These are phyloP conservation scores for Pterocarpus macrocarpus DNA, from an alignment of 306 rosid genomes.

Conservation along the genomic window DNA sequence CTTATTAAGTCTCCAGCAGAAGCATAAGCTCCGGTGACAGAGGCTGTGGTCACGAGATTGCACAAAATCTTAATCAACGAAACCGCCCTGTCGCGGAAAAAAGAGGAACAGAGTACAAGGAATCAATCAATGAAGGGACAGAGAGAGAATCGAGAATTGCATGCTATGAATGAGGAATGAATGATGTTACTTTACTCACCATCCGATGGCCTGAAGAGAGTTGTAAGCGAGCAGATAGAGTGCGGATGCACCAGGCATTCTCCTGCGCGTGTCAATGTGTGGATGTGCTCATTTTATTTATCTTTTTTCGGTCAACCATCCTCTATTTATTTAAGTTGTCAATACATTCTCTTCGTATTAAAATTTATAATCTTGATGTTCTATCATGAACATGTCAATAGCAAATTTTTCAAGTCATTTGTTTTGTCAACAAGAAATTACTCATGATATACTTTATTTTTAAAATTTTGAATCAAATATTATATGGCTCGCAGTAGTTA, in stretches of 20 bases:
- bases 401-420: no score
- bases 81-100: slow-evolving; percentile 62
- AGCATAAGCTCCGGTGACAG: slow-evolving; percentile 64
- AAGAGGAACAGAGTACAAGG: neutral
- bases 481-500: no score
- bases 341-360: no score
- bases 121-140: neutral
- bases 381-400: no score
- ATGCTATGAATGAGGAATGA: neutral
- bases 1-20: slow-evolving; percentile 73
- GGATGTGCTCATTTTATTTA: neutral
- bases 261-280: neutral
- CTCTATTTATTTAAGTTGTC: no score
- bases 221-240: slow-evolving; percentile 81
- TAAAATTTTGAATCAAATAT: no score
- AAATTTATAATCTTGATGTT: no score
- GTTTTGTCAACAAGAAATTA: no score
- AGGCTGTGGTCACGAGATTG: slow-evolving; percentile 57
- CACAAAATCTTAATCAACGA: slow-evolving; percentile 56
- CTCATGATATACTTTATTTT: no score
- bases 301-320: no score
- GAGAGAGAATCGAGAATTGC: neutral
- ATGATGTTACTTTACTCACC: slow-evolving; percentile 46
- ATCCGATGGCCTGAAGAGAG: slow-evolving; percentile 72
- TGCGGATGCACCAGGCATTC: slow-evolving; percentile 57